Conservation (phyloP, 805 yeast genomes). For the Maudiozyma bulderi region DNA sequence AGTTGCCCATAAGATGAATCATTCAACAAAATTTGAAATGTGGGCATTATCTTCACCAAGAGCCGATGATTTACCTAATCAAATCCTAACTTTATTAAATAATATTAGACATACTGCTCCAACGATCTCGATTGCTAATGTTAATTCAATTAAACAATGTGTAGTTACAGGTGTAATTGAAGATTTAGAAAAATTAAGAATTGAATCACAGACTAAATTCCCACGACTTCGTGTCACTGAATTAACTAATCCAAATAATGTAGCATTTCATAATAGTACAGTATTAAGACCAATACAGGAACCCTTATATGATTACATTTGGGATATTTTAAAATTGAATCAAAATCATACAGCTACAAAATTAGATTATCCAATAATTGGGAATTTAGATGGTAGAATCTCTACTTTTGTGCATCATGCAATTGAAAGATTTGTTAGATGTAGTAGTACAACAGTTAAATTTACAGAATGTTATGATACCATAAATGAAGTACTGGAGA, state of each 20-base stretch:
- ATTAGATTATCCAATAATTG: conserved; percentile 23
- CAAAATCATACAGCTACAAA: conserved; percentile 17
- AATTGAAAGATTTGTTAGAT: conserved; percentile 25
- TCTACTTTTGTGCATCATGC: conserved; percentile 23
- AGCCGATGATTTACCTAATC: conserved; percentile 18
- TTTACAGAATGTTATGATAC: conserved; percentile 28
- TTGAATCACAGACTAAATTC: conserved; percentile 15
- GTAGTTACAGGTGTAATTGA: conserved; percentile 26
- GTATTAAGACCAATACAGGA: conserved; percentile 26
- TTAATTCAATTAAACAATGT: conserved; percentile 25
- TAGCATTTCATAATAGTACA: conserved; percentile 28
- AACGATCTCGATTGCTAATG: conserved; percentile 25
- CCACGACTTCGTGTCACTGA: conserved; percentile 21
- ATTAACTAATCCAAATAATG: conserved; percentile 24
- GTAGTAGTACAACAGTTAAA: conserved; percentile 27
- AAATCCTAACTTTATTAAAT: conserved; percentile 13
- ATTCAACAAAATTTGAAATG: conserved; percentile 21
- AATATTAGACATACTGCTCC: conserved; percentile 9
- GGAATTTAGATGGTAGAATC: conserved; percentile 24
- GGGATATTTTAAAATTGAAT: conserved; percentile 24
- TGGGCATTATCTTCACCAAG: conserved; percentile 28
- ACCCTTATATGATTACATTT: conserved; percentile 27
- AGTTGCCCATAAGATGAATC: conserved; percentile 18
- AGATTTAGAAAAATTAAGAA: conserved; percentile 20
- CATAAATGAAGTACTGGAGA: conserved; percentile 8